Conservation (phyloP, 1,139 yeast species). For the Scheffersomyces lignicola region DNA sequence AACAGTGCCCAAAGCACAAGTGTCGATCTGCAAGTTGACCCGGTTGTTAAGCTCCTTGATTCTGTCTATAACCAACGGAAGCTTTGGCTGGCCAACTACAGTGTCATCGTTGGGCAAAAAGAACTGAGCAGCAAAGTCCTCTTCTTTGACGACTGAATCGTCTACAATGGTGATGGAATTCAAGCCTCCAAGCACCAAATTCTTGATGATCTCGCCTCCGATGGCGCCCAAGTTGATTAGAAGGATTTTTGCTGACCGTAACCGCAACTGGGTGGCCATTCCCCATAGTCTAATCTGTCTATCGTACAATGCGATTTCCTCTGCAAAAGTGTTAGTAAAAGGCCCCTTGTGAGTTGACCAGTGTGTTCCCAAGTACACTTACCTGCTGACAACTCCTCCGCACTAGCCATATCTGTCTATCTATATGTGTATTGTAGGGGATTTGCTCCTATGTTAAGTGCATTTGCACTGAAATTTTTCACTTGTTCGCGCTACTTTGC, state of each 20-base stretch:
- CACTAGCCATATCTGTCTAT: too few species aligned
- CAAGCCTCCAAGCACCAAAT: conserved; percentile 84
- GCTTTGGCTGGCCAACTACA: conserved; percentile 50
- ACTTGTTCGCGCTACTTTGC: too few species aligned
- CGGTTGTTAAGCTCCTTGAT: conserved; percentile 77
- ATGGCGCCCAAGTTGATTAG: conserved; percentile 69
- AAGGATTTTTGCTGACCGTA: conserved; percentile 72
- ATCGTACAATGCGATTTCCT: conserved; percentile 90
- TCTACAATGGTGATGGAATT: conserved; percentile 77
- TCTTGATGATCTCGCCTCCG: conserved; percentile 80
- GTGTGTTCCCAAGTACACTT: conserved; percentile 7
- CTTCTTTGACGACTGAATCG: conserved; percentile 49
- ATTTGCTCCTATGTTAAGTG: too few species aligned
- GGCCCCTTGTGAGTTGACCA: conserved; percentile 3
- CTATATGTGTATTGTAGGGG: too few species aligned
- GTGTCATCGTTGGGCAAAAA: conserved; percentile 59
- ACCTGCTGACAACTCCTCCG: conserved; percentile 14
- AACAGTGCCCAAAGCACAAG: conserved; percentile 28
- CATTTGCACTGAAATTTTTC: too few species aligned
- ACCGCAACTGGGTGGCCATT: conserved; percentile 81
- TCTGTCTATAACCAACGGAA: conserved; percentile 53
- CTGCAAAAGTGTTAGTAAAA: conserved; percentile 26
- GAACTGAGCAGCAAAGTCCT: conserved; percentile 77
- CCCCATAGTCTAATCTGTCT: conserved; percentile 98
- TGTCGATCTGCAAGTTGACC: conserved; percentile 54